phyloP scores from a whole-genome alignment of 2,329 filamentous ascomycete genomes.

The Ophiostoma pallidulum region DNA sequence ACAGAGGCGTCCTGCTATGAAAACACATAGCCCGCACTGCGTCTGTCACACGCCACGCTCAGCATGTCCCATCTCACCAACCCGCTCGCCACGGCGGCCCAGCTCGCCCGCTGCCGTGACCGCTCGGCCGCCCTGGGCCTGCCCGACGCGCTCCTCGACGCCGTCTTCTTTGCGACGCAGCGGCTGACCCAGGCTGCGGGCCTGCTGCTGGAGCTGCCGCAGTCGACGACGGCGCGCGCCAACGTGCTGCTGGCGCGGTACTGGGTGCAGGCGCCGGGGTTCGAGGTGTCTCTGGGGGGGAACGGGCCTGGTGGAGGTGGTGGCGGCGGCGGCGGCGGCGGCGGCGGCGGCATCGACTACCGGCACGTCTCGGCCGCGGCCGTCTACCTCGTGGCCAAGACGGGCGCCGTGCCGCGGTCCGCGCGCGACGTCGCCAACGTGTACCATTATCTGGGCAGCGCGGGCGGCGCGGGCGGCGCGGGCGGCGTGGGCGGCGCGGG shows the following conservation, averaged over 20 bases:
- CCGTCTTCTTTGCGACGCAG: constrained; percentile 61
- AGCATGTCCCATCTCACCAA: constrained; percentile 60
- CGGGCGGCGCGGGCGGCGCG: constrained; percentile 46
- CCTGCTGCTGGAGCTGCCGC: constrained; percentile 71
- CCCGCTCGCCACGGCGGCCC: constrained; percentile 60
- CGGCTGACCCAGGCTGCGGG: constrained; percentile 70
- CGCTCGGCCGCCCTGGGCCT: constrained; percentile 47
- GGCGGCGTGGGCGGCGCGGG: constrained; percentile 15
- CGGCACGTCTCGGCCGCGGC: constrained; percentile 64
- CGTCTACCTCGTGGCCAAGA: constrained; percentile 74
- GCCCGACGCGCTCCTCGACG: constrained; percentile 60
- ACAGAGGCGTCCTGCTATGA: too few species aligned
- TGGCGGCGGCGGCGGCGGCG: neutral
- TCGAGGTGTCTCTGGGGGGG: too few species aligned
- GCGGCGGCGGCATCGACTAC: constrained; percentile 1
- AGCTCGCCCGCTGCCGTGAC: constrained; percentile 50
- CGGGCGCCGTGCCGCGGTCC: constrained; percentile 66
- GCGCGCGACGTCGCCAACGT: constrained; percentile 76
- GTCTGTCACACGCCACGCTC: too few species aligned
- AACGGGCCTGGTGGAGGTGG: neutral
- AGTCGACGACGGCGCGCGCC: constrained; percentile 77
- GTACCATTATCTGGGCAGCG: constrained; percentile 68
- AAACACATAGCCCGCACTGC: too few species aligned
- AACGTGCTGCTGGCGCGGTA: constrained; percentile 75
- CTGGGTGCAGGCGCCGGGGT: constrained; percentile 51